These are phyloP conservation scores for Neoascochyta sp. DNA, from an alignment of 2,329 filamentous ascomycete genomes.

Conservation along the genomic window DNA sequence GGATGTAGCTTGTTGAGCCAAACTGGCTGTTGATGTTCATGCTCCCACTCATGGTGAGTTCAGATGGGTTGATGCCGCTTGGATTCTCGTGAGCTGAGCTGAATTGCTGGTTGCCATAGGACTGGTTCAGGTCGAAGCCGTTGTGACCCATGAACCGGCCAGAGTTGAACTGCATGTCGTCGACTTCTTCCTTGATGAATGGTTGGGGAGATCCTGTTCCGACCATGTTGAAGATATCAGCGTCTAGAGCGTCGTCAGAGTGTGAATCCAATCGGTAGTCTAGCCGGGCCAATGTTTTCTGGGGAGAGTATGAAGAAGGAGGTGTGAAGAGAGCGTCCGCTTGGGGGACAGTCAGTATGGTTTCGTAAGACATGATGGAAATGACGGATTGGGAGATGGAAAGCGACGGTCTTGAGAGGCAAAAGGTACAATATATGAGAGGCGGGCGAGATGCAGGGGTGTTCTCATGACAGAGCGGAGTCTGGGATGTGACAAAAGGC, in stretches of 20 bases:
- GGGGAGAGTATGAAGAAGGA: constrained; percentile 41
- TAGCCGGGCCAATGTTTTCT: constrained; percentile 38
- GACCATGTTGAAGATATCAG: constrained; percentile 51
- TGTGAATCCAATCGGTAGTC: constrained; percentile 37
- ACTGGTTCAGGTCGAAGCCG: constrained; percentile 52
- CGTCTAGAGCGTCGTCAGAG: constrained; percentile 43
- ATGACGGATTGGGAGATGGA: constrained; percentile 9
- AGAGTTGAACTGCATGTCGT: constrained; percentile 57
- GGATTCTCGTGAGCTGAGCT: constrained; percentile 39
- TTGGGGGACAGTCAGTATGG: constrained; percentile 40
- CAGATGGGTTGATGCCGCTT: constrained; percentile 71
- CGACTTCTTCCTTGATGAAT: constrained; percentile 66
- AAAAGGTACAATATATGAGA: constrained; percentile 24
- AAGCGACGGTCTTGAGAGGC: constrained; percentile 3
- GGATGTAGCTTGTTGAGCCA: constrained; percentile 66
- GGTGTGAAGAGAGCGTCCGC: constrained; percentile 43
- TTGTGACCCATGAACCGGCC: constrained; percentile 48
- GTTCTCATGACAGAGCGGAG: constrained; percentile 33
- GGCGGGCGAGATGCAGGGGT: constrained; percentile 10
- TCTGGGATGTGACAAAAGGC: no score
- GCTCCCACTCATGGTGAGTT: constrained; percentile 68
- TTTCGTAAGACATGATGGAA: constrained; percentile 34
- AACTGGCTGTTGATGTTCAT: constrained; percentile 55
- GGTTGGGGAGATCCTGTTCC: constrained; percentile 54
- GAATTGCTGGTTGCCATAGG: constrained; percentile 48